Evolutionary conservation across 345 rosid genomes (phyloP).

Genomic region (Arabidopsis suecica): DNA sequence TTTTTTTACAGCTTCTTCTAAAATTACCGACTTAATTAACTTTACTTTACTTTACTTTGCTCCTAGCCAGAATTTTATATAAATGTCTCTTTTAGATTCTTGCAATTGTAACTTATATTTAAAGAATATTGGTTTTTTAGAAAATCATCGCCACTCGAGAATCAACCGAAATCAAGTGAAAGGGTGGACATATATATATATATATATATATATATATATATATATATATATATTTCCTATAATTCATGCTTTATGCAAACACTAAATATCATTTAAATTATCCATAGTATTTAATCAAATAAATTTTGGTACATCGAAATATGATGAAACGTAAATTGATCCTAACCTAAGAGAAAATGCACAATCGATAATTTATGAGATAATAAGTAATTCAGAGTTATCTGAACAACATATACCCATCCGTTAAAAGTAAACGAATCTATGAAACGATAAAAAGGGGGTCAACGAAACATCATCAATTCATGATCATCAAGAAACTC

Average conservation of each 20-base stretch:
- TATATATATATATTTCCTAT: not conserved
- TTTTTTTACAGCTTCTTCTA: not conserved
- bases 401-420: conserved; percentile 16
- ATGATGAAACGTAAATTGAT: not conserved
- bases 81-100: not conserved
- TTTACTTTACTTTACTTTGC: not conserved
- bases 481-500: conserved; percentile 35
- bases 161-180: not conserved
- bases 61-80: not conserved
- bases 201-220: not conserved
- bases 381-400: conserved; percentile 3
- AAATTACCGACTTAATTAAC: not conserved
- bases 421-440: not conserved
- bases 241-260: not conserved
- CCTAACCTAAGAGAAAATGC: not conserved
- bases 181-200: not conserved
- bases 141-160: not conserved
- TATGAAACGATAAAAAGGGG: not conserved
- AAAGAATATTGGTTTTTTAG: not conserved
- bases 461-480: not conserved
- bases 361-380: not conserved
- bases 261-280: not conserved
- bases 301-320: conserved; percentile 2
- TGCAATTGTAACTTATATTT: not conserved
- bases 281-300: not conserved